A percentile compares a stretch with the other conserved stretches of the same genome.
Conservation (phyloP, 768 basidiomycete genomes). For the Boletus subparvulus region DNA sequence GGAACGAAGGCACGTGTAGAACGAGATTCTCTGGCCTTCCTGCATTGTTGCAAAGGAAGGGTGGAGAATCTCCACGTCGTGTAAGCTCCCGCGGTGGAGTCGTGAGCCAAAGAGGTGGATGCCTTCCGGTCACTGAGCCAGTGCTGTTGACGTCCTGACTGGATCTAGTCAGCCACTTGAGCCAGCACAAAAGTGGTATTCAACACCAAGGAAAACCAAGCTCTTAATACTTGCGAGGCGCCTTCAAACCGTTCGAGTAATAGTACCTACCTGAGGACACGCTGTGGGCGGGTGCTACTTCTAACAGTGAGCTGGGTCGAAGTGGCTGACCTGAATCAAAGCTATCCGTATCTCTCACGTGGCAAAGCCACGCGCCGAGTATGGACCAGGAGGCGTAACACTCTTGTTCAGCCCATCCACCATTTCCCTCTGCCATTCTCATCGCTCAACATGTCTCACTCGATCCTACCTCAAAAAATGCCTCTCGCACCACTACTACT, state of each 20-base stretch:
- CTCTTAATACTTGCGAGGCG: no score
- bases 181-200: background rate
- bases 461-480: constrained; percentile 12
- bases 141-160: background rate
- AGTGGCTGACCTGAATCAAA: constrained; percentile 22
- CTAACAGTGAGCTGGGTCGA: background rate
- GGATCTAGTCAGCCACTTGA: background rate
- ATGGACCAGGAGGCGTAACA: constrained; percentile 31
- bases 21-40: constrained; percentile 19
- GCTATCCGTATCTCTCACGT: constrained; percentile 27
- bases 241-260: background rate
- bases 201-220: background rate
- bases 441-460: constrained; percentile 23
- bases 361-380: constrained; percentile 32
- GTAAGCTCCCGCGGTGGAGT: constrained; percentile 16
- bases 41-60: constrained; percentile 24
- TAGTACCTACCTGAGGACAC: background rate
- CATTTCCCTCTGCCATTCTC: constrained; percentile 28
- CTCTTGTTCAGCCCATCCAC: constrained; percentile 35
- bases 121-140: constrained; percentile 2
- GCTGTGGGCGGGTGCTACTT: background rate
- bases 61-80: constrained; percentile 25
- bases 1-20: constrained; percentile 17
- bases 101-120: constrained; percentile 21
- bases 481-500: background rate